phyloP scores from a whole-genome alignment of 306 rosid genomes.

The Citrullus colocynthis region DNA sequence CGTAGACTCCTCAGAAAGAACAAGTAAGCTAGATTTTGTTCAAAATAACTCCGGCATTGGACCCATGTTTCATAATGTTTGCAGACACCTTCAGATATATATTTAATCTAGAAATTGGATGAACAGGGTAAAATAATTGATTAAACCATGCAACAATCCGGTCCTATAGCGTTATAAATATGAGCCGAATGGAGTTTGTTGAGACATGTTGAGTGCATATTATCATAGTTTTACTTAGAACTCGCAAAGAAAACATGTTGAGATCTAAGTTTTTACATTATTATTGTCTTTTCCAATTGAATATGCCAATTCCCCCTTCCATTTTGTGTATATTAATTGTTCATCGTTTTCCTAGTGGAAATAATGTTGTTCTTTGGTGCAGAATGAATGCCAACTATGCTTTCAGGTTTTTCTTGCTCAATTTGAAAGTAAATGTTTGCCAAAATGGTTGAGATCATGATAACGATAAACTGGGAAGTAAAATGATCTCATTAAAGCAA shows the following conservation, averaged over 20 bases:
- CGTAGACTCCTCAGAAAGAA: not conserved
- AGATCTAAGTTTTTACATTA: not conserved
- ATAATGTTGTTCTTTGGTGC: not conserved
- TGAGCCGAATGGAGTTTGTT: not conserved
- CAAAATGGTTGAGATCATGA: not conserved
- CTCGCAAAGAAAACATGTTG: not conserved
- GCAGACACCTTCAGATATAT: not conserved
- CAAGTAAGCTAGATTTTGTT: not conserved
- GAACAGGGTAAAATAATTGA: not conserved
- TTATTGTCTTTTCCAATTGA: not conserved
- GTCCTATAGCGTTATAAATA: not conserved
- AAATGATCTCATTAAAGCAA: not conserved
- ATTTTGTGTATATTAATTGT: not conserved
- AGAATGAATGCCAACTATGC: not conserved
- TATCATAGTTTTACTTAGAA: not conserved
- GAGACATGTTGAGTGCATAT: not conserved
- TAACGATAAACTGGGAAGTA: not conserved
- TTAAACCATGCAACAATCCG: not conserved
- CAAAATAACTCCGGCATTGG: not conserved
- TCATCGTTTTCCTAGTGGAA: not conserved
- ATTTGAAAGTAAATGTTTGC: not conserved
- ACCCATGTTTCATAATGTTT: not conserved
- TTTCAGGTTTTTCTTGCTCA: not conserved
- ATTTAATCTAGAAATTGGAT: not conserved
- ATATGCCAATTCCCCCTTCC: not conserved